Evolutionary conservation across 176 grass and related monocot species (phyloP).

Genomic region (Eremochloa ophiuroides): DNA sequence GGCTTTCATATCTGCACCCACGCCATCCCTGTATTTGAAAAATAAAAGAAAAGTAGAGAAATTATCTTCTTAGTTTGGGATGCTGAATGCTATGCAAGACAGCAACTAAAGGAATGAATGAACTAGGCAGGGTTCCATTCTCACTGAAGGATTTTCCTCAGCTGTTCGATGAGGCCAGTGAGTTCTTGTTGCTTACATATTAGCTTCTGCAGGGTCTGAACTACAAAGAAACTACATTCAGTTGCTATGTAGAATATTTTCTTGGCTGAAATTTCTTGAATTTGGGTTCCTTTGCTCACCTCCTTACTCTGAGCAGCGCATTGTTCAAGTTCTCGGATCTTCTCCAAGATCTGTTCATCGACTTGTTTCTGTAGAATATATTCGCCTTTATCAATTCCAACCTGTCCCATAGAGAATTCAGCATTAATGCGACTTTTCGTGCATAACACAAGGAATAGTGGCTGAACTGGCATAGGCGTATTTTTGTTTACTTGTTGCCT

Average conservation of each 20-base stretch:
- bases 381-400: constrained; percentile 9
- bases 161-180: constrained; percentile 45
- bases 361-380: constrained; percentile 16
- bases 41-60: not conserved
- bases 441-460: not conserved
- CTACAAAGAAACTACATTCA: constrained; percentile 11
- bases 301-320: constrained; percentile 52
- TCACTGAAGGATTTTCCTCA: constrained; percentile 60
- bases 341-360: constrained; percentile 34
- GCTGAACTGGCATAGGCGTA: not conserved
- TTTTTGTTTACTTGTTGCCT: not conserved
- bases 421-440: not conserved
- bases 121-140: not conserved
- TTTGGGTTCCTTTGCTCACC: constrained; percentile 37
- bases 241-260: not conserved
- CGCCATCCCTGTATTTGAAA: constrained; percentile 20
- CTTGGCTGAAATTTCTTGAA: constrained; percentile 26
- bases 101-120: constrained; percentile 6
- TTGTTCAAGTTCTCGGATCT: constrained; percentile 59
- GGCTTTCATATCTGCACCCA: not conserved
- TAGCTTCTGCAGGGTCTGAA: constrained; percentile 60
- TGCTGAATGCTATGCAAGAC: not conserved
- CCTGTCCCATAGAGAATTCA: constrained; percentile 31
- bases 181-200: constrained; percentile 65
- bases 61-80: not conserved